Conservation (phyloP, 805 yeast genomes). For the Candida orba region DNA sequence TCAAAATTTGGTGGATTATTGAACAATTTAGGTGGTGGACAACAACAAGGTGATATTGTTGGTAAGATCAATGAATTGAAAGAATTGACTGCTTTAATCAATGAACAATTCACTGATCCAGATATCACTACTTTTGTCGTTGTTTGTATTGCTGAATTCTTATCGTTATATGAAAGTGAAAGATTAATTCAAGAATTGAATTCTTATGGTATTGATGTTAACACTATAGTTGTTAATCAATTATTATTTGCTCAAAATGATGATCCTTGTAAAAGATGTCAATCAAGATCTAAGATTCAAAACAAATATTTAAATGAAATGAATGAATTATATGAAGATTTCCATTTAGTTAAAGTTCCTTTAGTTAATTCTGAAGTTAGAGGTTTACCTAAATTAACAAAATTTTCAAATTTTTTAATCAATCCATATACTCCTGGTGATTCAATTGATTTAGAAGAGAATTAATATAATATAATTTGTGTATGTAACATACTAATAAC, state of each 20-base stretch:
- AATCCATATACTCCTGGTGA: constrained; percentile 65
- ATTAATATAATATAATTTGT: background rate
- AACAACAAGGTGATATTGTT: constrained; percentile 57
- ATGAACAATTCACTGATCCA: constrained; percentile 91
- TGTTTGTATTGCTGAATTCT: constrained; percentile 95
- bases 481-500: background rate
- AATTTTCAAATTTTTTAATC: constrained; percentile 75
- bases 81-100: constrained; percentile 76
- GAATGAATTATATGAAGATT: constrained; percentile 93
- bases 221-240: constrained; percentile 93
- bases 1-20: constrained; percentile 88
- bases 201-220: constrained; percentile 93
- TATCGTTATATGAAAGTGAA: constrained; percentile 94
- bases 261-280: constrained; percentile 84
- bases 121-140: constrained; percentile 93
- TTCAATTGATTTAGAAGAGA: constrained; percentile 14
- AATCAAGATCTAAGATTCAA: constrained; percentile 92
- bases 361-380: constrained; percentile 91
- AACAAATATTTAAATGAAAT: constrained; percentile 91
- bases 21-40: constrained; percentile 67
- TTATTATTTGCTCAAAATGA: constrained; percentile 72
- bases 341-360: constrained; percentile 94
- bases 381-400: constrained; percentile 78
- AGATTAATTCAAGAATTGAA: constrained; percentile 95
- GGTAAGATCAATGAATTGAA: constrained; percentile 75